Evolutionary conservation across 2,329 filamentous ascomycete genomes (phyloP), one percentile per base, ranked within the genome.

Genomic region (Penicillium griseofulvum): DNA sequence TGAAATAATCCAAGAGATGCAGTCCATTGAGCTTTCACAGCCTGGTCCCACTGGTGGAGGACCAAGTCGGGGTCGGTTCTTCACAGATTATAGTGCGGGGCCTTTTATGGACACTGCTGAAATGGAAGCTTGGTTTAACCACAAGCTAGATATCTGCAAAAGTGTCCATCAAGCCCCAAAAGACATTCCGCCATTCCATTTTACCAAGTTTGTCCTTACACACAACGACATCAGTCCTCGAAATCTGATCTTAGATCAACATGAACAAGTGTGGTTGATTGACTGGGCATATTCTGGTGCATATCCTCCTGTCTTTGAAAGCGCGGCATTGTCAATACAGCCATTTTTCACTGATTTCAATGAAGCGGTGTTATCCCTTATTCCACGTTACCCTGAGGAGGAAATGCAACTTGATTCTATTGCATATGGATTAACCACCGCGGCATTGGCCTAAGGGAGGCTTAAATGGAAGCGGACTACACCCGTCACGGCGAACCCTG

Each of bases 41-140:
- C 52, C 55, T 28, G 62, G 59, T 36, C 56, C 50, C 39, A 55
- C 54, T 58, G 65, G 63, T 44, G 63, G 47, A 28, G 64, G 42
- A 55, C 63, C 33, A 49, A 58, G 55, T 46, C 53, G 55, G 10
- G 62, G 62, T 54, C 46, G 28, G 2, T 65, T 64, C 51, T 67
- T 68, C 28, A 65, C 63, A 19, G 45, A 66, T 53, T 66, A 63
- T 50, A 60, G 63, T 54, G 64, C 62, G 19, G 55, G 64, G 22
- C 64, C 64, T 36, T 67, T 63, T 42, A 54, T 36, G 41, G 42
- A 57, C 26, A 37, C 34, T n/a, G 29, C 54, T 45, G 56, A 63
- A 52, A 47, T 65, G 19, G 61, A 67, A 49, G 59, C 22, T 26
- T 66, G 58, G 64, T 68, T 68, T 52, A 68, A 69, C 37, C 66